Conservation (phyloP, 345 rosid genomes). For the Cochlearia excelsa region DNA sequence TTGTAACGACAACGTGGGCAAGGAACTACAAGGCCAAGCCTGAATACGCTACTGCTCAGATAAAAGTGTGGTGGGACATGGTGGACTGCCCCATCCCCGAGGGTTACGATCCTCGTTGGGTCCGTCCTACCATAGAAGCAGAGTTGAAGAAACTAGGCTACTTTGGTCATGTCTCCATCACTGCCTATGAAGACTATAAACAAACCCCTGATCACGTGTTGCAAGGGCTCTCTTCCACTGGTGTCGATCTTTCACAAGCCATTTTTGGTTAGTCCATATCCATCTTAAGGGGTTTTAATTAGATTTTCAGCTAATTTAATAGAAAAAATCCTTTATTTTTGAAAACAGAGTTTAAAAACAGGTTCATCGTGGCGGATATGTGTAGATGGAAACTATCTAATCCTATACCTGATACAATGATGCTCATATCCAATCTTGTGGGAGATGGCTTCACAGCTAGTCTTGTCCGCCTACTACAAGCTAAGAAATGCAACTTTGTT, state of each 20-base stretch:
- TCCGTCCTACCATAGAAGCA: constrained; percentile 1
- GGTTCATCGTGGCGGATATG: neutral
- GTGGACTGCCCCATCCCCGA: constrained; percentile 2
- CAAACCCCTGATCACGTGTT: neutral
- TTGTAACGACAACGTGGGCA: too few relatives aligned
- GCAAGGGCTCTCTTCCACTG: constrained; percentile 18
- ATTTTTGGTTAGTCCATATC: too few relatives aligned
- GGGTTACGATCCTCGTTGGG: constrained; percentile 5
- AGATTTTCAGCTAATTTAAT: too few relatives aligned
- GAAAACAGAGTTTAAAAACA: neutral
- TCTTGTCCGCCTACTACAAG: neutral
- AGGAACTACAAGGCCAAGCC: too few relatives aligned
- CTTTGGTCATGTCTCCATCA: constrained; percentile 18
- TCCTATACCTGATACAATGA: constrained; percentile 13
- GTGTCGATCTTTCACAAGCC: constrained; percentile 12
- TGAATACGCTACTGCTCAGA: neutral
- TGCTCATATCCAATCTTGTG: neutral
- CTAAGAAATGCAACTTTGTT: neutral
- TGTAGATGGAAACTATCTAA: neutral
- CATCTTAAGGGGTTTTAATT: too few relatives aligned
- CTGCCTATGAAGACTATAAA: constrained; percentile 1
- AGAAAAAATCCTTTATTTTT: too few relatives aligned
- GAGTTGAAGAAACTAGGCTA: constrained; percentile 5
- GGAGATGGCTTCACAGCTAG: rapidly evolving
- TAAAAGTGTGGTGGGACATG: constrained; percentile 23